phyloP scores from a whole-genome alignment of 805 yeast genomes.

The Starmerella scarabaei region DNA sequence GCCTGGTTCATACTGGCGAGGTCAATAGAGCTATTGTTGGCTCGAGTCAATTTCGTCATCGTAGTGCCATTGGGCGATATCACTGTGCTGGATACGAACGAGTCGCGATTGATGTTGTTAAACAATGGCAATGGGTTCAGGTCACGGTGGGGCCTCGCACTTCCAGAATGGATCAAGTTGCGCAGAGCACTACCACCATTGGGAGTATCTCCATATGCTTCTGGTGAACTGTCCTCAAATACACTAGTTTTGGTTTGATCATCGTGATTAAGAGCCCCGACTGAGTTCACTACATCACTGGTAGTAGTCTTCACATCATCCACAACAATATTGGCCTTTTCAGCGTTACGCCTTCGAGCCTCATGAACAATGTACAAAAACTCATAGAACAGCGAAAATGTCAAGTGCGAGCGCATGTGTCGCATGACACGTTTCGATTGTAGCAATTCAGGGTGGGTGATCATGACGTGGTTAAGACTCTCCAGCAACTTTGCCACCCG shows the following conservation, averaged over 20 bases:
- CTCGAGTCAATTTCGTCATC: slow-evolving; percentile 75
- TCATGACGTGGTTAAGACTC: slow-evolving; percentile 71
- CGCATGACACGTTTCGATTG: slow-evolving; percentile 64
- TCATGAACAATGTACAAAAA: slow-evolving; percentile 91
- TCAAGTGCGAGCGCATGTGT: slow-evolving; percentile 81
- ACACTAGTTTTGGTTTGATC: not conserved
- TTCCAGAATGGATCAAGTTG: slow-evolving; percentile 4
- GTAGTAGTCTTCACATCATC: slow-evolving; percentile 17
- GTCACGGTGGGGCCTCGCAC: slow-evolving; percentile 3
- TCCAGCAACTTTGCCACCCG: slow-evolving; percentile 86
- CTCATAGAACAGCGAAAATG: slow-evolving; percentile 84
- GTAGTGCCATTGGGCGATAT: slow-evolving; percentile 92
- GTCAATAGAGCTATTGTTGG: slow-evolving; percentile 53
- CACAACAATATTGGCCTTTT: slow-evolving; percentile 15
- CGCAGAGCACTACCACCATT: slow-evolving; percentile 6
- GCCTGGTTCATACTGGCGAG: slow-evolving; percentile 29
- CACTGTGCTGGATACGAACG: slow-evolving; percentile 68
- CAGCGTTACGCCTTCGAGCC: slow-evolving; percentile 54
- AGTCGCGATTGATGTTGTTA: slow-evolving; percentile 80
- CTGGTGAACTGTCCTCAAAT: slow-evolving; percentile 1
- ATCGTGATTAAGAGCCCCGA: no score
- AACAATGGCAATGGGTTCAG: slow-evolving; percentile 75
- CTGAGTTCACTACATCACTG: no score
- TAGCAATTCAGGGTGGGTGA: slow-evolving; percentile 76
- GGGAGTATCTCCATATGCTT: not conserved